Percentiles rank a stretch among this genome's conserved stretches.
phyloP scores from a whole-genome alignment of 306 rosid species.

The Trichosanthes truncata region DNA sequence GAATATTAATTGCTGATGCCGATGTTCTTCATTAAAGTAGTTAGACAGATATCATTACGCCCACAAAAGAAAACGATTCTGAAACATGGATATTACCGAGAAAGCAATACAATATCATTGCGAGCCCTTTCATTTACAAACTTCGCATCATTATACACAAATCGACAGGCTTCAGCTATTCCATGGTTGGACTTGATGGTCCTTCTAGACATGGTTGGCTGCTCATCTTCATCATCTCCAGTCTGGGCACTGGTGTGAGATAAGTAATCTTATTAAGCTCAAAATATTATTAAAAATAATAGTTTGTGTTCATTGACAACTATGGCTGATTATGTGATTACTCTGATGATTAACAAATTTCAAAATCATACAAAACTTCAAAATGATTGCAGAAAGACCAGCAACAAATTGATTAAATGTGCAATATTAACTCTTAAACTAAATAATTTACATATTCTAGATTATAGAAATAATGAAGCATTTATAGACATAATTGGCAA shows the following conservation, averaged over 20 bases:
- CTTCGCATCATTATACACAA: constrained; percentile 62
- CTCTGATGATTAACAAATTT: not conserved
- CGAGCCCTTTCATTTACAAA: constrained; percentile 70
- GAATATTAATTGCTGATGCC: not conserved
- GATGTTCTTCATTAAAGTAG: not conserved
- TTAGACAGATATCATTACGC: not conserved
- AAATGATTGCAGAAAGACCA: not conserved
- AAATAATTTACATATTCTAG: not conserved
- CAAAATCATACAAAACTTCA: not conserved
- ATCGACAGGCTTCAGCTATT: constrained; percentile 71
- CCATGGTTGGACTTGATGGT: constrained; percentile 29
- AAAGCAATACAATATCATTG: constrained; percentile 58
- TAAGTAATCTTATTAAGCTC: constrained; percentile 11
- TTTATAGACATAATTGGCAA: not conserved
- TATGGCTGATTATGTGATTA: not conserved
- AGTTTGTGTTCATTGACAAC: not conserved
- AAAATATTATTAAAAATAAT: not conserved
- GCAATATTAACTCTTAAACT: not conserved
- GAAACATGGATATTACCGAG: constrained; percentile 49
- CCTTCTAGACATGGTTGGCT: constrained; percentile 12
- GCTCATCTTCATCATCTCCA: constrained; percentile 39
- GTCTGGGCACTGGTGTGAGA: constrained; percentile 31
- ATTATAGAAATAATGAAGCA: not conserved
- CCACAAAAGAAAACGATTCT: not conserved
- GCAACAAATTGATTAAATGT: not conserved